These are phyloP conservation scores for Peribolospora kevripleyi DNA, from an alignment of 768 basidiomycete genomes.

Conservation along the genomic window DNA sequence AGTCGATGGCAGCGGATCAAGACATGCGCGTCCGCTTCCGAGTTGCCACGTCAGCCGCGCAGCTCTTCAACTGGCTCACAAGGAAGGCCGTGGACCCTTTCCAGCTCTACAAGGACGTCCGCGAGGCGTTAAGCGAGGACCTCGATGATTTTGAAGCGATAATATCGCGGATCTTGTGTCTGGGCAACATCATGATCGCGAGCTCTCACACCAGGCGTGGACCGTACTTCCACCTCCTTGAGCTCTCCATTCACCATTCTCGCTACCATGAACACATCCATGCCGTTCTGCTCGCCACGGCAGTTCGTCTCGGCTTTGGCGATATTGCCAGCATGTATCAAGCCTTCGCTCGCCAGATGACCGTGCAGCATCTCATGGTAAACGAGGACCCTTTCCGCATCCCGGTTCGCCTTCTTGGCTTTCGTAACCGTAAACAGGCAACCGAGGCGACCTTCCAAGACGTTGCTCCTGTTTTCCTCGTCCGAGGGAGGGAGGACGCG, in stretches of 20 bases:
- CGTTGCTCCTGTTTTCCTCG: slow-evolving; percentile 43
- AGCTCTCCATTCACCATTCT: slow-evolving; percentile 25
- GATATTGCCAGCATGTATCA: slow-evolving; percentile 42
- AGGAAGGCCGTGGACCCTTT: neutral
- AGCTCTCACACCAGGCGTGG: slow-evolving; percentile 53
- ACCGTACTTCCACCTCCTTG: slow-evolving; percentile 70
- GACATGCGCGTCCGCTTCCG: slow-evolving; percentile 73
- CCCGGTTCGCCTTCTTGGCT: slow-evolving; percentile 54
- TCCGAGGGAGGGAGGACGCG: slow-evolving; percentile 24
- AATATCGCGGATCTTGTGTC: slow-evolving; percentile 42
- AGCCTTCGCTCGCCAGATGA: slow-evolving; percentile 52
- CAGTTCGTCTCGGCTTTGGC: slow-evolving; percentile 40
- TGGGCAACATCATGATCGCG: slow-evolving; percentile 55
- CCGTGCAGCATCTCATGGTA: slow-evolving; percentile 27
- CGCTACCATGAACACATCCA: slow-evolving; percentile 22
- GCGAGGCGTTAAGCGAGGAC: slow-evolving; percentile 21
- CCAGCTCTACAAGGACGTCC: slow-evolving; percentile 29
- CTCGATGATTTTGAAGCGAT: slow-evolving; percentile 51
- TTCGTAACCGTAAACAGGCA: slow-evolving; percentile 37
- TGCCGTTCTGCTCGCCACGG: slow-evolving; percentile 36
- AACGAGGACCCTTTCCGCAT: slow-evolving; percentile 26
- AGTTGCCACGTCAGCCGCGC: slow-evolving; percentile 32
- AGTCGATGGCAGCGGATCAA: slow-evolving; percentile 34
- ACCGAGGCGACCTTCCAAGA: slow-evolving; percentile 40
- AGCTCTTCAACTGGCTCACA: slow-evolving; percentile 15